Base-by-base conservation (phyloP, 2,329 filamentous ascomycete genomes). In the Aspergillus puulaauensis region DNA sequence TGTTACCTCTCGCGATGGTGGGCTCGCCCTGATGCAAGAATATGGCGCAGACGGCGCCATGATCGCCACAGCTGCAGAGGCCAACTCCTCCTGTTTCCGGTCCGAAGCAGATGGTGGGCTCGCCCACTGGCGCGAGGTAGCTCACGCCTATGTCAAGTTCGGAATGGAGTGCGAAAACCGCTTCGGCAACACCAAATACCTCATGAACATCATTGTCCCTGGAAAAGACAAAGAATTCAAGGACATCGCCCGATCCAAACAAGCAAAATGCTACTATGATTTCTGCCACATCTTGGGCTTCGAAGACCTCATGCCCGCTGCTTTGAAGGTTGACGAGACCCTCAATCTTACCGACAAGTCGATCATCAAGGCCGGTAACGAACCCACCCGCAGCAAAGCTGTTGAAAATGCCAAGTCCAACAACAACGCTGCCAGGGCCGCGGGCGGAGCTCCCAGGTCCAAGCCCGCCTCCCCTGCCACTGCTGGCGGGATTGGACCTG, bases 31-130 rank as follows among this genome's bases (percentile, higher is more conserved):
- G 6, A 88, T 92, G 60, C 68, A 83, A 24, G 89, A 96, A 71
- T 97, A 85, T 70, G 88, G 87, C n/a, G 90, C 90, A 6, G 93
- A 98, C 69, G 93, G 93, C 6, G 95, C 91, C 60, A 99, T 99
- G 95, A 98, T 99, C 68, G 95, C 95, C 9, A 95, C 91, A 3
- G 84, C 91, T 3, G 95, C 95, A 1, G 95, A 99, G 79, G 85
- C 88, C 62, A 99, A 99, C 70, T 86, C 92, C 3, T 96, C 90
- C 63, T 93, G 90, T 68, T 99, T 99, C 79, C 84, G 90, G 40
- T 73, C 82, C 1, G 76, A 83, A 39, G 83, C 81, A 1, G 84
- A 90, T 41, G 92, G 91, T 11, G 91, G 90, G 1, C 70, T 87
- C 35, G 82, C 85, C 0, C 79, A 83, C 1, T 98, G 93, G 93